Percentiles rank a stretch among this genome's conserved stretches.
phyloP scores from a whole-genome alignment of 73 alveolate species.

The Symbiodinium natans region DNA sequence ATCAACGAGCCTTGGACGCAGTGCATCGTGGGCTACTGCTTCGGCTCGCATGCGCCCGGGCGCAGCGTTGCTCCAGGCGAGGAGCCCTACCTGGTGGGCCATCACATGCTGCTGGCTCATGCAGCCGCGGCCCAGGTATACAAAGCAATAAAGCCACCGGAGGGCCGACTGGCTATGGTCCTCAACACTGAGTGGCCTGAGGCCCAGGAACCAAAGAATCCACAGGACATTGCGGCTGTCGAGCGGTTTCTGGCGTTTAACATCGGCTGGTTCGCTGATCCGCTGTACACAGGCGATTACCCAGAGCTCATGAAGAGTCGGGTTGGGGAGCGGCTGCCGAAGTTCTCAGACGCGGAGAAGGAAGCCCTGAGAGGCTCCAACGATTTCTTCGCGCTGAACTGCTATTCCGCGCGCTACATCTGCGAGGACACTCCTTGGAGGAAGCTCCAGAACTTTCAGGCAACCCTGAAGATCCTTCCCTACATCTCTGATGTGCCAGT shows the following conservation, averaged over 20 bases:
- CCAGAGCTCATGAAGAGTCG: constrained; percentile 86
- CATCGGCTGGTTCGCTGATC: constrained; percentile 88
- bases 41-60: constrained; percentile 90
- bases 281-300: constrained; percentile 92
- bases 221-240: constrained; percentile 22
- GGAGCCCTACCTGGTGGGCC: constrained; percentile 95
- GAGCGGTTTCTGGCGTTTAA: constrained; percentile 40
- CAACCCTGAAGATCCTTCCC: constrained; percentile 35
- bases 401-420: constrained; percentile 91
- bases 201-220: constrained; percentile 75
- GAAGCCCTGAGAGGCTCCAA: constrained; percentile 59
- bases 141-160: constrained; percentile 52
- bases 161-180: constrained; percentile 93
- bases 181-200: constrained; percentile 92
- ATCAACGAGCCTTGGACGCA: constrained; percentile 95
- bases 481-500: constrained; percentile 13
- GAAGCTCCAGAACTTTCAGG: constrained; percentile 22
- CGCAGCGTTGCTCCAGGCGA: constrained; percentile 72
- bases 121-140: constrained; percentile 94
- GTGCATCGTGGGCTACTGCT: constrained; percentile 79
- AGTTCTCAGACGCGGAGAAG: constrained; percentile 94
- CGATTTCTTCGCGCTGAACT: constrained; percentile 94
- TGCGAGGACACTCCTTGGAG: constrained; percentile 70
- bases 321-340: constrained; percentile 85
- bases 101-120: constrained; percentile 95